Percentiles rank a stretch among this genome's conserved stretches.
Conservation (phyloP, 768 basidiomycete genomes). For the Amanita rubescens region DNA sequence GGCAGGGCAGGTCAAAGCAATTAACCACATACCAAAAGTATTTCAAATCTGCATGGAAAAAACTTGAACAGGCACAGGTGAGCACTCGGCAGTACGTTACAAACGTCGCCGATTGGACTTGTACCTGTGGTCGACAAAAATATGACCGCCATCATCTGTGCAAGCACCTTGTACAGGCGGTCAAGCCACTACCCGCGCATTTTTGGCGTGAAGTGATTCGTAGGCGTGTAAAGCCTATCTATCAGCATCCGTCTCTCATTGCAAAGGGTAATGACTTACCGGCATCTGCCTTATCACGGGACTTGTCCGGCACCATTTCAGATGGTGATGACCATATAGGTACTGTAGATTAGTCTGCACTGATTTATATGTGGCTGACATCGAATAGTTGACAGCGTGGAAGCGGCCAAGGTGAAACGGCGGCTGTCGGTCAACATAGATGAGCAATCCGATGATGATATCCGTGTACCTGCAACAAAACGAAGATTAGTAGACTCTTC, state of each 20-base stretch:
- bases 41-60: too few species aligned
- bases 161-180: too few species aligned
- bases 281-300: not conserved
- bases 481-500: constrained; percentile 3
- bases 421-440: not conserved
- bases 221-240: constrained; percentile 16
- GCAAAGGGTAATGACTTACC: not conserved
- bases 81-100: too few species aligned
- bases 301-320: constrained; percentile 12
- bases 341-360: constrained; percentile 8
- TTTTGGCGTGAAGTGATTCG: constrained; percentile 17
- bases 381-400: constrained; percentile 8
- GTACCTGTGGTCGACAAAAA: too few species aligned
- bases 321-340: constrained; percentile 18
- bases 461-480: not conserved
- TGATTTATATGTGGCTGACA: not conserved
- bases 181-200: too few species aligned
- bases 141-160: too few species aligned
- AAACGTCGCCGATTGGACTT: too few species aligned
- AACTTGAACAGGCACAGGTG: too few species aligned
- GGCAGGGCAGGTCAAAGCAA: too few species aligned
- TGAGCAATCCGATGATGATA: constrained; percentile 3
- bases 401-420: constrained; percentile 7
- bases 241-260: constrained; percentile 13
- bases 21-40: too few species aligned